Base-by-base conservation (phyloP, 2,329 filamentous ascomycete genomes). In the Hymenoscyphus linearis region DNA sequence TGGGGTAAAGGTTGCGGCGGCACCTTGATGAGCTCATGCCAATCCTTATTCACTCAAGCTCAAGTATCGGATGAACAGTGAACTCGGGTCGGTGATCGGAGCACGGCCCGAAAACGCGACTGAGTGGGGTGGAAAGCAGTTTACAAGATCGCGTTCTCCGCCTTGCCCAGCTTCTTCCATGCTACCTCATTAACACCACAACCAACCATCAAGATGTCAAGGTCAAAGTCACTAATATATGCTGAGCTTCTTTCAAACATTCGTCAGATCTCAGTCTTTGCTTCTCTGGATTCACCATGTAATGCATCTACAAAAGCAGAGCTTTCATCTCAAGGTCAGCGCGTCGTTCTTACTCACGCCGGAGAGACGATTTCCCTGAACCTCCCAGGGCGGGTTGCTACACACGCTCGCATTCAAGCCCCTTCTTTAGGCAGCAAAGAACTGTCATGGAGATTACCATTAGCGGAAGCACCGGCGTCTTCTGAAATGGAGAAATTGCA, bases 201-300 rank as follows among this genome's bases (percentile, higher is more conserved):
- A n/a, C 12, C 52, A 53, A 10, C 13, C 14, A 4, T 50, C 18
- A 10, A 50, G 10, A 50, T 50, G 44, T 22, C 44, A 25, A 13
- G 50, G 31, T 53, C 53, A 5, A 62, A 62, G 12, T 40, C 67
- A 12, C 57, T 71, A 53, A 77, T 88, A 25, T 88, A 89, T 69
- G 85, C 85, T 4, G 86, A 89, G 74, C 78, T 88, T 1, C 79
- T 89, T 2, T 76, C 80, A 31, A 87, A 88, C 62, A 86, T 89
- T 65, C 79, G 82, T 50, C 85, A 87, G 70, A 77, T 89, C 44
- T 86, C 85, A 4, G 74, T 88, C 25, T 81, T 79, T 57, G 82
- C 79, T 6, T 77, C 79, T 2, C 74, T 87, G 1, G 74, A 77
- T 2, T 76, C 78, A 34, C 68, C 69, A 47, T 69, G 68, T 57